Percentiles rank a stretch among this genome's conserved stretches.
phyloP scores from a whole-genome alignment of 2,329 filamentous ascomycete genomes.

The Phialocephala sp. region DNA sequence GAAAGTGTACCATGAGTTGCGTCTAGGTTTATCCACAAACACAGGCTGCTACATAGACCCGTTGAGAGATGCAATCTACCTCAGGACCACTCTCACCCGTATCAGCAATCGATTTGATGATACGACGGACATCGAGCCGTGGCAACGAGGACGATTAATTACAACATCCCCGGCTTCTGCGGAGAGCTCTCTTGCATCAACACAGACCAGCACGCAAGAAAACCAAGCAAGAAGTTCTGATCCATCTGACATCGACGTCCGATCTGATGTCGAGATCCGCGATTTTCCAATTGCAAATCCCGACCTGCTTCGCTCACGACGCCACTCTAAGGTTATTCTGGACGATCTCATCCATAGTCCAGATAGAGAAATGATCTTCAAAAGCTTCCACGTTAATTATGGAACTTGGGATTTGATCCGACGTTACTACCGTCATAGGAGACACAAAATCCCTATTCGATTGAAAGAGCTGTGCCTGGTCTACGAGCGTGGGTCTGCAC shows the following conservation, averaged over 20 bases:
- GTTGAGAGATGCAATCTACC: conserved; percentile 13
- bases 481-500: neutral
- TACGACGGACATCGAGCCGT: neutral
- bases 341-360: conserved; percentile 6
- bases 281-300: neutral
- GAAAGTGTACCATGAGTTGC: conserved; percentile 14
- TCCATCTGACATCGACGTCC: neutral
- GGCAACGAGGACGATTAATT: conserved; percentile 1
- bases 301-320: neutral
- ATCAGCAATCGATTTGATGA: conserved; percentile 4
- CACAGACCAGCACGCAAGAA: neutral
- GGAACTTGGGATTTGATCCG: conserved; percentile 4
- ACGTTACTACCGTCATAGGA: neutral
- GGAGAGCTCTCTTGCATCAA: neutral
- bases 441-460: neutral
- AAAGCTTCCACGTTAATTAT: conserved; percentile 6
- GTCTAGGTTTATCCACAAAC: neutral
- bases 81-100: conserved; percentile 1
- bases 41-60: conserved; percentile 16
- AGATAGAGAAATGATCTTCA: conserved; percentile 6
- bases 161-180: neutral
- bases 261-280: neutral
- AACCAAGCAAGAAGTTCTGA: neutral
- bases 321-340: conserved; percentile 12
- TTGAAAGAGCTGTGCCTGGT: conserved; percentile 5